Conservation (phyloP, 2,329 filamentous ascomycete species). For the Fusarium piperis region DNA sequence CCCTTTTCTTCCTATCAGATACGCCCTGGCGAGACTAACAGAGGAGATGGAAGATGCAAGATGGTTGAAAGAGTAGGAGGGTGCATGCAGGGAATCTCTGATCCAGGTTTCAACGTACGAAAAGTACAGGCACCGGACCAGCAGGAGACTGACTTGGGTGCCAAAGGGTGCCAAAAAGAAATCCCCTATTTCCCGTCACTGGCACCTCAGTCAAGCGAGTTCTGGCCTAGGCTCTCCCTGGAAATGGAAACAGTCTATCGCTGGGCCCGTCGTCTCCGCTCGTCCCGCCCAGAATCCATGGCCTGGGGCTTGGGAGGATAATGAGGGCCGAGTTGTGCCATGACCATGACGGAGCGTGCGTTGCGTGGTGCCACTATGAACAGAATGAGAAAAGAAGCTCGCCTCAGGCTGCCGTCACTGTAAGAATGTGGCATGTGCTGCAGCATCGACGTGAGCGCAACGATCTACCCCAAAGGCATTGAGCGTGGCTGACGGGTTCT, state of each 20-base stretch:
- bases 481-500: not conserved
- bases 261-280: constrained; percentile 16
- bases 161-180: not conserved
- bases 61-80: constrained; percentile 3
- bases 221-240: not conserved
- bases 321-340: constrained; percentile 12
- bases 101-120: not conserved
- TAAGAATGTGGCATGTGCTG: constrained; percentile 19
- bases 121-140: constrained; percentile 3
- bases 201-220: not conserved
- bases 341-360: constrained; percentile 18
- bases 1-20: not conserved
- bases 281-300: constrained; percentile 19
- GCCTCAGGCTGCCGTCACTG: constrained; percentile 11
- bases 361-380: constrained; percentile 33
- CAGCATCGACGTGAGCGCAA: not conserved
- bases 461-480: not conserved
- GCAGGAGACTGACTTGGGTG: not conserved
- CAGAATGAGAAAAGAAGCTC: constrained; percentile 25
- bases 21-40: not conserved
- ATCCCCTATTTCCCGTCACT: constrained; percentile 1
- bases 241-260: constrained; percentile 4
- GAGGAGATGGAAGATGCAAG: constrained; percentile 7
- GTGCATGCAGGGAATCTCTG: constrained; percentile 4
- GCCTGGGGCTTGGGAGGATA: constrained; percentile 12